phyloP scores from a whole-genome alignment of 495 filamentous ascomycete genomes.

The Penicillium lagena region DNA sequence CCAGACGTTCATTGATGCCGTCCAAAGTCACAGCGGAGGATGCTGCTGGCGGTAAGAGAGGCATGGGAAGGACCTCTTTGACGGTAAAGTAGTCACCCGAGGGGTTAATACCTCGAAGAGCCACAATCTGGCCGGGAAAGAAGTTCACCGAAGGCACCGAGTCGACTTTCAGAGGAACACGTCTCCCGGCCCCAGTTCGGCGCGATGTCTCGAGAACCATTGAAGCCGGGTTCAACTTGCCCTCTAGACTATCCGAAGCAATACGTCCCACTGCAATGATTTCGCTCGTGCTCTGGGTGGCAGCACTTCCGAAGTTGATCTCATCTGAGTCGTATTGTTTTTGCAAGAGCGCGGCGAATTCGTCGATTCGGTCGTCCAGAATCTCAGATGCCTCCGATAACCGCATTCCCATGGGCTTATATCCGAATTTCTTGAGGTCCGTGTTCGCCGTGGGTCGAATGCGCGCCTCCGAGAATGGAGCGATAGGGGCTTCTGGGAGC shows the following conservation, averaged over 20 bases:
- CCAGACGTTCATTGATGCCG: slow-evolving; percentile 57
- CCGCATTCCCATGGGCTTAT: slow-evolving; percentile 91
- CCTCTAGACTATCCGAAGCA: slow-evolving; percentile 75
- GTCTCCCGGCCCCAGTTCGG: slow-evolving; percentile 71
- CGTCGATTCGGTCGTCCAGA: slow-evolving; percentile 90
- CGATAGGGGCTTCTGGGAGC: slow-evolving; percentile 61
- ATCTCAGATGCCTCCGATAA: slow-evolving; percentile 86
- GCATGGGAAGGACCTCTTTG: slow-evolving; percentile 65
- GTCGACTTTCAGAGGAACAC: slow-evolving; percentile 73
- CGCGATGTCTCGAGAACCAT: slow-evolving; percentile 83
- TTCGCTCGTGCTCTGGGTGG: slow-evolving; percentile 74
- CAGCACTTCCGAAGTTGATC: slow-evolving; percentile 79
- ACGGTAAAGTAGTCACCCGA: slow-evolving; percentile 80
- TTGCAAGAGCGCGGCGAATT: slow-evolving; percentile 67
- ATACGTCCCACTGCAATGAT: slow-evolving; percentile 89
- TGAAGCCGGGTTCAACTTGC: slow-evolving; percentile 75
- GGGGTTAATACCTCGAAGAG: slow-evolving; percentile 77
- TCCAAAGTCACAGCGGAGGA: slow-evolving; percentile 56
- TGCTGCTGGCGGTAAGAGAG: slow-evolving; percentile 62
- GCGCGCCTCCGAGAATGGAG: slow-evolving; percentile 65
- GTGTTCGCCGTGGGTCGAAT: slow-evolving; percentile 76
- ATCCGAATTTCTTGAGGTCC: slow-evolving; percentile 83
- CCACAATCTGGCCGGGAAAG: slow-evolving; percentile 93
- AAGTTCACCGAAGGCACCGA: slow-evolving; percentile 67
- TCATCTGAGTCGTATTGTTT: slow-evolving; percentile 70